Conservation (phyloP, 2,329 filamentous ascomycete species). For the Paecilomyces dactylethromorphus region DNA sequence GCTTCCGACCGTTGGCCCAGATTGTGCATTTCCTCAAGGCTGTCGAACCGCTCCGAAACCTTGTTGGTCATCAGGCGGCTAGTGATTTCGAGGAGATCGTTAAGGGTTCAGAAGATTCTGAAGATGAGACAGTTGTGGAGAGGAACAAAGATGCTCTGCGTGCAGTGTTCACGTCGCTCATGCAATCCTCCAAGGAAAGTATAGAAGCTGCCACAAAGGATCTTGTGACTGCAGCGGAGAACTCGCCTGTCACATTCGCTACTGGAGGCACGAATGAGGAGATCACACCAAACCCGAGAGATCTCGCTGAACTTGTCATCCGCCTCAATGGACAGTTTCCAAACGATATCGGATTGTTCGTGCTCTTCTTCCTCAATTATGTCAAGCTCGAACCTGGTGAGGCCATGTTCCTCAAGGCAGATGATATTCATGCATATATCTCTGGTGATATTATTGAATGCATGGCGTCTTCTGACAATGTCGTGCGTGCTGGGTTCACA, state of each 20-base stretch:
- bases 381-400: slow-evolving; percentile 82
- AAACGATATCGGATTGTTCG: slow-evolving; percentile 84
- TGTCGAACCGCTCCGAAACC: slow-evolving; percentile 56
- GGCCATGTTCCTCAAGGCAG: slow-evolving; percentile 90
- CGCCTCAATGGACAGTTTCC: slow-evolving; percentile 81
- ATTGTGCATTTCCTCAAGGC: slow-evolving; percentile 75
- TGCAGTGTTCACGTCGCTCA: slow-evolving; percentile 67
- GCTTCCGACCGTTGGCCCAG: slow-evolving; percentile 82
- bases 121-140: slow-evolving; percentile 38
- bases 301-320: slow-evolving; percentile 68
- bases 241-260: slow-evolving; percentile 67
- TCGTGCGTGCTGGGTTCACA: slow-evolving; percentile 93
- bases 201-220: slow-evolving; percentile 60
- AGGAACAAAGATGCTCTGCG: slow-evolving; percentile 74
- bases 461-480: slow-evolving; percentile 98
- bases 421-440: slow-evolving; percentile 91
- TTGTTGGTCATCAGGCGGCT: slow-evolving; percentile 51
- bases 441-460: slow-evolving; percentile 86
- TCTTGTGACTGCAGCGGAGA: slow-evolving; percentile 64
- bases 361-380: slow-evolving; percentile 95
- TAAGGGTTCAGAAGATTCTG: slow-evolving; percentile 50
- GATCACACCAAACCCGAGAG: slow-evolving; percentile 40
- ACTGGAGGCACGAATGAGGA: slow-evolving; percentile 33
- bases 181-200: slow-evolving; percentile 65
- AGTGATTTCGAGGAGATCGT: slow-evolving; percentile 53